Base-by-base conservation (phyloP, 2,329 filamentous ascomycete species). In the Xylariaceae sp. region DNA sequence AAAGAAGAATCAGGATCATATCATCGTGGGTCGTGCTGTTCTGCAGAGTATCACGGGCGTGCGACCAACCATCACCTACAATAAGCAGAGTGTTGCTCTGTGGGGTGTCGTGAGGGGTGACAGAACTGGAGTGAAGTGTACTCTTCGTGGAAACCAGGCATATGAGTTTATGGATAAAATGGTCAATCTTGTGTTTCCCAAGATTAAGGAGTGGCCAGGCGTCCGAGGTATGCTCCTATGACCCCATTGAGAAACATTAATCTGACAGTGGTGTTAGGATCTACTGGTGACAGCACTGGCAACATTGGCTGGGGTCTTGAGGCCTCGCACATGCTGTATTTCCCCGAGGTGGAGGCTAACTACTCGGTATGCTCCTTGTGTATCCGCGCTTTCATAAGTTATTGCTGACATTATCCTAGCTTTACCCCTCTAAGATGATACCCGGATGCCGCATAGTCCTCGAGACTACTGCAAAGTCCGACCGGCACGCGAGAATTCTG, bases 161-260 rank as follows among this genome's bases (percentile, higher is more conserved):
- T 87, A 88, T 49, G 85, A 96, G 63, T 96, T 98, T 64, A 62
- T 98, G 34, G 86, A 91, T 58, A 95, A 95, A 71, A 73, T 89
- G 53, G 74, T 97, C 41, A 89, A 95, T 61, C 73, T 97, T 8
- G 90, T 98, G 4, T 76, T 97, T 61, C 93, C 93, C 30, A 87
- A 83, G 60, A 94, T 98, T 67, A 98, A 97, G 74, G 93, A 98
- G 55, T 98, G 89, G 86, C 80, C 79, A 42, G 93, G 93, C 16
- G 58, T 81, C 42, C 60, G 67, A 51, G 73, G 65, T 44, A 63
- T 57, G 55, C 48, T 26, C 11, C 22, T 53, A 43, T 52, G 34
- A 29, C 35, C 26, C 19, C 34, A 15, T 9, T 19, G 39, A 9
- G 9, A 15, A 33, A 19, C 19, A 28, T 26, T 12, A 4, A 29